These are phyloP conservation scores for Eimeria necatrix DNA, from an alignment of 169 alveolate species.

Conservation along the genomic window DNA sequence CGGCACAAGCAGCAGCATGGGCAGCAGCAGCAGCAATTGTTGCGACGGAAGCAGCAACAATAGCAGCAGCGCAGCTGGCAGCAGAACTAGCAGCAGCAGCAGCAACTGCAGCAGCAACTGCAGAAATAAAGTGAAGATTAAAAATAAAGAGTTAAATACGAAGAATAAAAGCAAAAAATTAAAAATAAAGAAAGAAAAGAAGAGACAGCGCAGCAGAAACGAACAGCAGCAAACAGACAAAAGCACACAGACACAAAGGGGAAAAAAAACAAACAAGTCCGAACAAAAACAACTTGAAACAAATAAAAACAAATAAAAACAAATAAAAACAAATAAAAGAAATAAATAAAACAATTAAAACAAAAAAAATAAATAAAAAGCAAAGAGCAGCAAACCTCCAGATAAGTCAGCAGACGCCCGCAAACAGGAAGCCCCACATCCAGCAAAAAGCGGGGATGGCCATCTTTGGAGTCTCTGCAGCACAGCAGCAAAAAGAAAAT, in stretches of 20 bases:
- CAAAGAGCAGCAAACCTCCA: not conserved
- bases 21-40: not conserved
- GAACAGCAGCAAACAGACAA: not conserved
- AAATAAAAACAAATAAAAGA: not conserved
- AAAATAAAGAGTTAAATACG: not conserved
- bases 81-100: not conserved
- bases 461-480: constrained; percentile 19
- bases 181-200: not conserved
- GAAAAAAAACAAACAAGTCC: not conserved
- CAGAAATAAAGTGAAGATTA: not conserved
- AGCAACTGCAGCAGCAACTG: not conserved
- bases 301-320: not conserved
- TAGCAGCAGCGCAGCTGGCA: constrained; percentile 11
- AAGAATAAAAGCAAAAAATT: not conserved
- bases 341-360: not conserved
- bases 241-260: not conserved
- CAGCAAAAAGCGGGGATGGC: constrained; percentile 12
- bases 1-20: not conserved
- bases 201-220: not conserved
- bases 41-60: not conserved
- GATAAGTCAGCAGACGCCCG: not conserved
- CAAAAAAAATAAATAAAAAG: not conserved
- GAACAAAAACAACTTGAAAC: not conserved
- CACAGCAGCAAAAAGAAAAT: not conserved
- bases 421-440: not conserved